A percentile compares a stretch with the other conserved stretches of the same genome.
These are phyloP conservation scores for Acmispon strigosus DNA, from an alignment of 306 rosid species.

Conservation along the genomic window DNA sequence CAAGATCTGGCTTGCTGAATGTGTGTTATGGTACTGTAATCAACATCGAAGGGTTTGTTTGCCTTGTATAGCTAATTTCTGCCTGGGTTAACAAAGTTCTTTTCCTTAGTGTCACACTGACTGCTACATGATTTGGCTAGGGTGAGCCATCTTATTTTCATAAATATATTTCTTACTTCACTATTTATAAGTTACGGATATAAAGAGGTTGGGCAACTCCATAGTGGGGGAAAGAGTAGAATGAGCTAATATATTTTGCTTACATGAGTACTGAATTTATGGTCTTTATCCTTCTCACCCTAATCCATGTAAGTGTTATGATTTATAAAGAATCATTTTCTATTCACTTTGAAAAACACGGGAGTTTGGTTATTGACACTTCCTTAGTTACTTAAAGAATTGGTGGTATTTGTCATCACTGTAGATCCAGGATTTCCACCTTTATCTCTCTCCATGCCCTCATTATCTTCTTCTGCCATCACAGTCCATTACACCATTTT, in stretches of 20 bases:
- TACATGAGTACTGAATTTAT: background rate
- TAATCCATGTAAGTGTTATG: too few species aligned
- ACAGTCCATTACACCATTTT: background rate
- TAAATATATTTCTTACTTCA: too few species aligned
- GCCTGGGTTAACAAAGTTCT: background rate
- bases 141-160: too few species aligned
- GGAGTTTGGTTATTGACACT: background rate
- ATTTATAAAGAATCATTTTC: too few species aligned
- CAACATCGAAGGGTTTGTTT: background rate
- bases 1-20: background rate
- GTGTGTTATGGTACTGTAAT: background rate
- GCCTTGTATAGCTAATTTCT: background rate
- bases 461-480: background rate
- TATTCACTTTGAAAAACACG: background rate
- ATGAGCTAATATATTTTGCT: background rate
- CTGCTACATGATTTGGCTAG: background rate
- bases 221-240: background rate
- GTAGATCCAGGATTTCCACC: background rate
- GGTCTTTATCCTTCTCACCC: background rate
- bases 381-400: background rate
- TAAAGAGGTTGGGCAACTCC: background rate
- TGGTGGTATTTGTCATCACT: background rate
- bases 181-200: too few species aligned
- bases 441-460: background rate
- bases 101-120: background rate